Evolutionary conservation across 2,329 filamentous ascomycete genomes (phyloP).

Genomic region (Sphaerulina vaccinii): DNA sequence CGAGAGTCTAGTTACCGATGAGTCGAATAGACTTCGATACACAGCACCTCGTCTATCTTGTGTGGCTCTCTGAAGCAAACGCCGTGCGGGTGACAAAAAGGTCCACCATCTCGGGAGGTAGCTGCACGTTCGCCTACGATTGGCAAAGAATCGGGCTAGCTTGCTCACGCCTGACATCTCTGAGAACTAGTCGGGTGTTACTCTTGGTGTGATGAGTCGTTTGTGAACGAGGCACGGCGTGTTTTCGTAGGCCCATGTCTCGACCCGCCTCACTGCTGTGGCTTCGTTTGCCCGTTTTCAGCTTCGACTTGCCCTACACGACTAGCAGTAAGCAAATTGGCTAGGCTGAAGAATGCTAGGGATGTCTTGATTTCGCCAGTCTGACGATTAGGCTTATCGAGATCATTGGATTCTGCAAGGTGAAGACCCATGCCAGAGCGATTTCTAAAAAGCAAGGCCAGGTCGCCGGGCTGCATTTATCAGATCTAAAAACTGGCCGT

Average conservation of each 20-base stretch:
- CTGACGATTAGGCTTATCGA: constrained; percentile 12
- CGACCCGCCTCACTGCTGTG: no score
- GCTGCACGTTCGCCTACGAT: not conserved
- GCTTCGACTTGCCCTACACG: no score
- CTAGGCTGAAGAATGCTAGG: no score
- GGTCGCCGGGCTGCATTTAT: not conserved
- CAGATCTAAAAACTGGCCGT: no score
- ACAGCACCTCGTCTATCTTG: constrained; percentile 7
- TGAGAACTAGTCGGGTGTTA: not conserved
- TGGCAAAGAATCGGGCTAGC: not conserved
- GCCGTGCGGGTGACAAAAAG: no score
- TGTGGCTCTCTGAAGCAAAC: constrained; percentile 3
- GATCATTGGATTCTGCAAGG: constrained; percentile 5
- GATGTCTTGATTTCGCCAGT: no score
- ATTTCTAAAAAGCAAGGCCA: not conserved
- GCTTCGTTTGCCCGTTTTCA: no score
- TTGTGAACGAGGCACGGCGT: not conserved
- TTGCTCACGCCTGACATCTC: not conserved
- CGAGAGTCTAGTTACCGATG: not conserved
- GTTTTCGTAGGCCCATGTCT: no score
- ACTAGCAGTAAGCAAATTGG: no score
- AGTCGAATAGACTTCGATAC: not conserved
- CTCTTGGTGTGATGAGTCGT: not conserved
- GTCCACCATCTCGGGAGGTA: not conserved
- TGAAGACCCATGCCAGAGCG: not conserved